Evolutionary conservation across 2,329 filamentous ascomycete species (phyloP).

Genomic region (Claviceps sp.): DNA sequence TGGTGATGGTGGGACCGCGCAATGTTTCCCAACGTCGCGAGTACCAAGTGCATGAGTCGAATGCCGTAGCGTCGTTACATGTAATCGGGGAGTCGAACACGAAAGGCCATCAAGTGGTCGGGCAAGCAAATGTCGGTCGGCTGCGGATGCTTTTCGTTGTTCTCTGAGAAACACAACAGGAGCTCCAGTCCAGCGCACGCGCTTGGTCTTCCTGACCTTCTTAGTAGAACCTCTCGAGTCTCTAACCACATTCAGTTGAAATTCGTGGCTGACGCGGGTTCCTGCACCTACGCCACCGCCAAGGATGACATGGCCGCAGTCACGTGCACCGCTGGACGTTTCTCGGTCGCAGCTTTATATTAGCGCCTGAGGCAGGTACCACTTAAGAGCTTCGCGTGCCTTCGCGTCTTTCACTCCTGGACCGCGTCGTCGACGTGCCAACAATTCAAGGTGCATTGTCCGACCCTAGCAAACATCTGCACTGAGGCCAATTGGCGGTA

Average conservation of each 20-base stretch:
- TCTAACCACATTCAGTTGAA: too few relatives aligned
- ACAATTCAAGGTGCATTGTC: conserved; percentile 14
- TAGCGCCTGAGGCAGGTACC: conserved; percentile 21
- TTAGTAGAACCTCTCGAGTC: too few relatives aligned
- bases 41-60: background rate
- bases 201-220: too few relatives aligned
- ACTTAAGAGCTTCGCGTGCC: conserved; percentile 25
- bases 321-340: background rate
- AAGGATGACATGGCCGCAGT: background rate
- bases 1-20: background rate
- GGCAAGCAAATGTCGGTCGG: background rate
- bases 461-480: conserved; percentile 9
- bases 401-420: conserved; percentile 20
- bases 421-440: conserved; percentile 25
- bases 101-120: background rate
- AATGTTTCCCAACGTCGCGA: background rate
- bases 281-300: too few relatives aligned
- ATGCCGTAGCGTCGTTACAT: background rate
- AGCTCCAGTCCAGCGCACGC: background rate
- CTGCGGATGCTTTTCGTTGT: background rate
- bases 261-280: too few relatives aligned
- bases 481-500: conserved; percentile 1
- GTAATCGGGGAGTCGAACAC: background rate
- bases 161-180: background rate
- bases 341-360: too few relatives aligned